Evolutionary conservation across 2,329 filamentous ascomycete species (phyloP).

Genomic region (Bipolaris oryzae): DNA sequence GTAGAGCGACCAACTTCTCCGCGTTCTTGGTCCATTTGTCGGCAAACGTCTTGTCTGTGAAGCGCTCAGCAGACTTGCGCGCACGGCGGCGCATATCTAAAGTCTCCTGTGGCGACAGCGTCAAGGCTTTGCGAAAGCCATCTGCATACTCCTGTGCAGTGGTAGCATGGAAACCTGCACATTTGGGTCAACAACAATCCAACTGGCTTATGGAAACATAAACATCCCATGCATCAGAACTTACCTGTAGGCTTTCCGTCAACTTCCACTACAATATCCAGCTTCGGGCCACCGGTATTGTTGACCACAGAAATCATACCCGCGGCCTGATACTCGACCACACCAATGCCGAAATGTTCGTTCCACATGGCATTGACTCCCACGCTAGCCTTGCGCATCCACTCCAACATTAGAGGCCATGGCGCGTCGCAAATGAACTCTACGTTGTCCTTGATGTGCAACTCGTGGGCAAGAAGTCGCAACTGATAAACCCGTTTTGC

Average conservation of each 20-base stretch:
- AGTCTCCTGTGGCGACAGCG: conserved; percentile 67
- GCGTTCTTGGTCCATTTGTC: conserved; percentile 78
- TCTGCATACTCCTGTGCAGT: conserved; percentile 79
- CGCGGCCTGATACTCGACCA: conserved; percentile 97
- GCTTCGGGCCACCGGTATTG: conserved; percentile 87
- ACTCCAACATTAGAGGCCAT: conserved; percentile 84
- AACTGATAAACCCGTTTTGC: conserved; percentile 86
- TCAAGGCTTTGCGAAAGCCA: conserved; percentile 78
- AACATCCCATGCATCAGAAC: neutral
- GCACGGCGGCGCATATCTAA: conserved; percentile 77
- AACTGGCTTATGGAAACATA: neutral
- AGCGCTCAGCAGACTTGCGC: conserved; percentile 77
- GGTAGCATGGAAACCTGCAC: conserved; percentile 79
- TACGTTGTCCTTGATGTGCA: conserved; percentile 78
- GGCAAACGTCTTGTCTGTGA: conserved; percentile 86
- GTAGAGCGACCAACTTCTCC: conserved; percentile 68
- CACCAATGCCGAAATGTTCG: conserved; percentile 97
- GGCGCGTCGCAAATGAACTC: conserved; percentile 88
- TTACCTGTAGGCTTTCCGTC: conserved; percentile 79
- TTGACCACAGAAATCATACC: conserved; percentile 93
- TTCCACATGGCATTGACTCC: conserved; percentile 99
- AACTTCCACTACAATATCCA: conserved; percentile 86
- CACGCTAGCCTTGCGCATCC: conserved; percentile 76
- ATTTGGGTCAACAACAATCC: neutral
- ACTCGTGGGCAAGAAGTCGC: conserved; percentile 82